A percentile compares a stretch with the other conserved stretches of the same genome.
These are phyloP conservation scores for Cercospora sesami DNA, from an alignment of 2,329 filamentous ascomycete genomes.

Conservation along the genomic window DNA sequence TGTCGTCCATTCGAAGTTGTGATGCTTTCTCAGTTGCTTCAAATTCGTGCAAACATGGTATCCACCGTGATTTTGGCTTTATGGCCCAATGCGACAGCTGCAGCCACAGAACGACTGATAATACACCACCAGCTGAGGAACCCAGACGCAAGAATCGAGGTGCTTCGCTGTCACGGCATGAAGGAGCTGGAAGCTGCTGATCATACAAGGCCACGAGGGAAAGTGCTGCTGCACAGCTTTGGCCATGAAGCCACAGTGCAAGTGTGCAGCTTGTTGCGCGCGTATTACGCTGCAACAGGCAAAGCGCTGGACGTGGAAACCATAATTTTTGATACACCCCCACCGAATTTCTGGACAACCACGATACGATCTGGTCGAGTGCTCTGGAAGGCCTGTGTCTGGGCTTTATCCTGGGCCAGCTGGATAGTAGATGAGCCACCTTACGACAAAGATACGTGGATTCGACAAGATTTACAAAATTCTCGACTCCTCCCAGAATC, in stretches of 20 bases:
- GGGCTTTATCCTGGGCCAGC: not conserved
- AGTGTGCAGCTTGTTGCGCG: constrained; percentile 14
- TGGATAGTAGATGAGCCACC: not conserved
- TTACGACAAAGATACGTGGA: constrained; percentile 15
- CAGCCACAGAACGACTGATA: not conserved
- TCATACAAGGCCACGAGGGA: not conserved
- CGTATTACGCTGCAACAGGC: constrained; percentile 5
- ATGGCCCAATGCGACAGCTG: constrained; percentile 7
- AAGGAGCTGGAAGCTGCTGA: not conserved
- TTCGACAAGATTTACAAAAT: constrained; percentile 8
- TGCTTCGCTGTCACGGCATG: not conserved
- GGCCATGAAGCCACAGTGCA: constrained; percentile 9
- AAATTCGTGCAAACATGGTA: not conserved
- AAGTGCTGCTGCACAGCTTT: constrained; percentile 11
- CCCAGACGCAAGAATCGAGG: constrained; percentile 8
- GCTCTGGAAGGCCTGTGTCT: not conserved
- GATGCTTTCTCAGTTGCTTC: not conserved
- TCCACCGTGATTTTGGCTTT: constrained; percentile 12
- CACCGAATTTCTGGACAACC: not conserved
- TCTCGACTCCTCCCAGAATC: constrained; percentile 5
- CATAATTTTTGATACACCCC: constrained; percentile 16
- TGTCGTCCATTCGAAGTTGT: not conserved
- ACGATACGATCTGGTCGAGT: constrained; percentile 6
- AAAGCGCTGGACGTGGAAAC: constrained; percentile 11
- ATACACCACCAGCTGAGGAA: constrained; percentile 1